Percentiles rank a stretch among this genome's conserved stretches.
Conservation (phyloP, 306 rosid genomes). For the Begonia fuchsioides region DNA sequence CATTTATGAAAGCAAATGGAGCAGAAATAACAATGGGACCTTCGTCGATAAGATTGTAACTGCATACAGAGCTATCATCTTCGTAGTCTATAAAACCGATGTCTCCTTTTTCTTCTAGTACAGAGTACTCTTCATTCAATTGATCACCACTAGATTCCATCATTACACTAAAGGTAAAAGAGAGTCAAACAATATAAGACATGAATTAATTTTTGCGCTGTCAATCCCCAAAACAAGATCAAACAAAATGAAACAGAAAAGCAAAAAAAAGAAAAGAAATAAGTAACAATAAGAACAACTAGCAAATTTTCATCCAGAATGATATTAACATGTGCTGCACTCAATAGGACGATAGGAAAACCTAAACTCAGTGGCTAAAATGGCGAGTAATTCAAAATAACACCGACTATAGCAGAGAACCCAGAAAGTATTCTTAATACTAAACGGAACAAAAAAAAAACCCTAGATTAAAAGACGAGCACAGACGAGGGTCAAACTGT, state of each 20-base stretch:
- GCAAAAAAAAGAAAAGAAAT: too few relatives aligned
- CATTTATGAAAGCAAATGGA: constrained; percentile 54
- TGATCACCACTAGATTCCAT: constrained; percentile 40
- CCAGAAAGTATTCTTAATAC: too few relatives aligned
- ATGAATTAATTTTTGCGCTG: neutral
- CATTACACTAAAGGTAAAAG: constrained; percentile 14
- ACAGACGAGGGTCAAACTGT: too few relatives aligned
- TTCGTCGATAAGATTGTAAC: constrained; percentile 32
- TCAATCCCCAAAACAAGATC: neutral
- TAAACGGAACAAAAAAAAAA: too few relatives aligned
- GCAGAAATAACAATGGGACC: constrained; percentile 42
- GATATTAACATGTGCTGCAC: too few relatives aligned
- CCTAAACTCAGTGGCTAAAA: too few relatives aligned
- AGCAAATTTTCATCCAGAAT: too few relatives aligned
- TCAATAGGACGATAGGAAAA: too few relatives aligned
- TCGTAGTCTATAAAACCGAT: constrained; percentile 62
- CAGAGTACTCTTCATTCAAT: constrained; percentile 62
- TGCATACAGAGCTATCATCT: constrained; percentile 62
- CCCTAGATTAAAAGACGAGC: too few relatives aligned
- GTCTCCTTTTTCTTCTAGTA: constrained; percentile 63
- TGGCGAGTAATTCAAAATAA: too few relatives aligned
- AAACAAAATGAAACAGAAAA: neutral
- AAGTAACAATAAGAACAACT: too few relatives aligned
- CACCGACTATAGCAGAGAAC: too few relatives aligned
- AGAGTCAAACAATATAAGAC: neutral